Conservation (phyloP, 1,139 yeast species). For the Kurtzmaniella quercitrusa region DNA sequence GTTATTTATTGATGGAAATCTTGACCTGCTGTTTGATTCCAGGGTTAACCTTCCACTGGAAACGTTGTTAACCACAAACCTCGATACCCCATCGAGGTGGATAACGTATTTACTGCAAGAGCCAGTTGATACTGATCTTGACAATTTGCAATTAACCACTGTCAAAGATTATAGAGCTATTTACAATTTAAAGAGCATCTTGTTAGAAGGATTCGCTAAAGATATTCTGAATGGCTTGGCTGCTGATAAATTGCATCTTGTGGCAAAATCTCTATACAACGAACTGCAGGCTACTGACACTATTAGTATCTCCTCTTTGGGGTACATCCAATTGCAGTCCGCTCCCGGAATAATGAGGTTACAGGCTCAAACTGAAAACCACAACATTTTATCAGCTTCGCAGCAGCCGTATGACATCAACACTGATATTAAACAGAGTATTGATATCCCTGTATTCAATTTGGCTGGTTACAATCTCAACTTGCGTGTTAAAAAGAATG, state of each 20-base stretch:
- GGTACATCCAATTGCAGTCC: constrained; percentile 71
- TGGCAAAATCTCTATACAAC: constrained; percentile 19
- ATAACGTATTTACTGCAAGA: constrained; percentile 47
- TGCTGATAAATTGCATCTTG: constrained; percentile 53
- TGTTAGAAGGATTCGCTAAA: constrained; percentile 70
- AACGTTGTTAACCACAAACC: constrained; percentile 50
- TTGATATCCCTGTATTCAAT: constrained; percentile 28
- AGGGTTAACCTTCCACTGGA: constrained; percentile 42
- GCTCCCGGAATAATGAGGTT: constrained; percentile 64
- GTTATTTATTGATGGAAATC: constrained; percentile 26
- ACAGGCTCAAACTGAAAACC: constrained; percentile 27
- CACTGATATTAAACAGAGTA: constrained; percentile 13
- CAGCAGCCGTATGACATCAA: constrained; percentile 25
- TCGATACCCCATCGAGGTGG: constrained; percentile 70
- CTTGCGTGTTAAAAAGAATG: constrained; percentile 32
- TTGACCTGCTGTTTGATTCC: neutral
- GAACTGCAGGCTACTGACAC: constrained; percentile 42
- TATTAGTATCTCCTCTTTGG: constrained; percentile 65
- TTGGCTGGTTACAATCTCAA: constrained; percentile 44
- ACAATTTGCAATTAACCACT: constrained; percentile 42
- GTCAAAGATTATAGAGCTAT: neutral
- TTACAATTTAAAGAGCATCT: constrained; percentile 39
- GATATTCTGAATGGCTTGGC: constrained; percentile 32
- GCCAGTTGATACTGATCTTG: constrained; percentile 47
- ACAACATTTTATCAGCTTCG: constrained; percentile 37